A percentile compares a stretch with the other conserved stretches of the same genome.
phyloP scores from a whole-genome alignment of 345 rosid species.

The Arabis hirsuta region DNA sequence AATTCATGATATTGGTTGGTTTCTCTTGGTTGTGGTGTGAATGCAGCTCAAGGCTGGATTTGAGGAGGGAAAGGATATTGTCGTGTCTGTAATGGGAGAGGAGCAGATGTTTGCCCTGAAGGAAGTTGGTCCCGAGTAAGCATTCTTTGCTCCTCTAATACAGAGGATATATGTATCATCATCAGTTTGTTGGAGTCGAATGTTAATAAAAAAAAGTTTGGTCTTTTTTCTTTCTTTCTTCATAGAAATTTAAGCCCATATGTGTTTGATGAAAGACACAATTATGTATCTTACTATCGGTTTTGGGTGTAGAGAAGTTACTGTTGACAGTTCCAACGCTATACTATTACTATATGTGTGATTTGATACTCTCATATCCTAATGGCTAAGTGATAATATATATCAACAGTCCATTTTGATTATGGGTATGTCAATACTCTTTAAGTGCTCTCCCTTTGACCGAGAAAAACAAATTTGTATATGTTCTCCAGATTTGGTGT shows the following conservation, averaged over 20 bases:
- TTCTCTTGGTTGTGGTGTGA: background rate
- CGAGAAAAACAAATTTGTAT: too few relatives aligned
- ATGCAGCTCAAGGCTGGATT: conserved; percentile 69
- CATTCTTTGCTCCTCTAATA: conserved; percentile 13
- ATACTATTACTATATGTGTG: background rate
- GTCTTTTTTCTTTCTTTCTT: background rate
- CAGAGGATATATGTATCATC: conserved; percentile 14
- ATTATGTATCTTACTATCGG: conserved; percentile 20
- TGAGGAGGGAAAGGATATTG: conserved; percentile 70
- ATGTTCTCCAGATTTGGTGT: too few relatives aligned
- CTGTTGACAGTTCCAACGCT: conserved; percentile 16
- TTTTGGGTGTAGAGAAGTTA: conserved; percentile 15
- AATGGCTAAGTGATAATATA: background rate
- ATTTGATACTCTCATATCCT: background rate
- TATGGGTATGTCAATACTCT: conserved; percentile 30
- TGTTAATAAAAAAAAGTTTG: conserved; percentile 6
- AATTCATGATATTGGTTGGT: background rate
- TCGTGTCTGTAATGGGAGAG: conserved; percentile 83
- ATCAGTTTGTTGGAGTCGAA: conserved; percentile 11
- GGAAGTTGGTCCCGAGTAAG: conserved; percentile 66
- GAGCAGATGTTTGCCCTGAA: conserved; percentile 78
- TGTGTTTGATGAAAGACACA: conserved; percentile 2
- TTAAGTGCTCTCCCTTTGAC: conserved; percentile 56
- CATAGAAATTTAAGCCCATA: background rate
- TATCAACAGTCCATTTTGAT: background rate